phyloP scores from a whole-genome alignment of 2,329 filamentous ascomycete species.

The Pseudopyrenochaeta lycopersici region DNA sequence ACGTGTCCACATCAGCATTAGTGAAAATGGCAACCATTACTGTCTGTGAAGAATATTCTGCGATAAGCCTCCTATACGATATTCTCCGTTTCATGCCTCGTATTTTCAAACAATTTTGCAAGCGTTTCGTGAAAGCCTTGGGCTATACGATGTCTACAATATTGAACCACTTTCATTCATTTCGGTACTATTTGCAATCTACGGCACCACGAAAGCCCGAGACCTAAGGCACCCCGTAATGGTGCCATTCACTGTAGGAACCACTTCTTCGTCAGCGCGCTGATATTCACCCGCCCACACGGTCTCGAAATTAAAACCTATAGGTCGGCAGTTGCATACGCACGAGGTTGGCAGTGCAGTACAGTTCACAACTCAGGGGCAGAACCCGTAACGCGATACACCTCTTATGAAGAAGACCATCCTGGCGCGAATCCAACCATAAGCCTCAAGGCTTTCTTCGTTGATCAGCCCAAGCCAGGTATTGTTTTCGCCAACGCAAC shows the following conservation, averaged over 20 bases:
- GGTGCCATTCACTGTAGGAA: constrained; percentile 17
- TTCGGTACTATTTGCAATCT: constrained; percentile 25
- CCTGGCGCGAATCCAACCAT: constrained; percentile 22
- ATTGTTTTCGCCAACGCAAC: constrained; percentile 16
- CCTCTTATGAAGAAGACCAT: constrained; percentile 4
- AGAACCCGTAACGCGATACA: constrained; percentile 26
- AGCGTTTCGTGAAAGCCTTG: constrained; percentile 21
- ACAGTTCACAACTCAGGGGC: constrained; percentile 36
- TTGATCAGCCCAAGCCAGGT: constrained; percentile 15
- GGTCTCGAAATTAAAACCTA: constrained; percentile 7
- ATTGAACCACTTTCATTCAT: constrained; percentile 29
- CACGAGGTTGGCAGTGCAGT: constrained; percentile 29
- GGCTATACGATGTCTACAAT: constrained; percentile 37
- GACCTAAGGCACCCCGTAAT: constrained; percentile 15
- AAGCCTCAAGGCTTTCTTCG: constrained; percentile 31
- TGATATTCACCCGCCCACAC: constrained; percentile 8
- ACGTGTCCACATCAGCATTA: no score
- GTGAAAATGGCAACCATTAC: constrained; percentile 44
- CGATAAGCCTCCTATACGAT: constrained; percentile 54
- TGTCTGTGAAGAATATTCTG: constrained; percentile 60
- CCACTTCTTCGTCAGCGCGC: constrained; percentile 12
- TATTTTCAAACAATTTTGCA: constrained; percentile 31
- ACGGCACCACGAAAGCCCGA: constrained; percentile 5
- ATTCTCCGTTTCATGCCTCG: constrained; percentile 22
- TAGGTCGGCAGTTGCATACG: constrained; percentile 33